Evolutionary conservation across 257 asterid genomes (phyloP).

Genomic region (Oldenlandia corymbosa): DNA sequence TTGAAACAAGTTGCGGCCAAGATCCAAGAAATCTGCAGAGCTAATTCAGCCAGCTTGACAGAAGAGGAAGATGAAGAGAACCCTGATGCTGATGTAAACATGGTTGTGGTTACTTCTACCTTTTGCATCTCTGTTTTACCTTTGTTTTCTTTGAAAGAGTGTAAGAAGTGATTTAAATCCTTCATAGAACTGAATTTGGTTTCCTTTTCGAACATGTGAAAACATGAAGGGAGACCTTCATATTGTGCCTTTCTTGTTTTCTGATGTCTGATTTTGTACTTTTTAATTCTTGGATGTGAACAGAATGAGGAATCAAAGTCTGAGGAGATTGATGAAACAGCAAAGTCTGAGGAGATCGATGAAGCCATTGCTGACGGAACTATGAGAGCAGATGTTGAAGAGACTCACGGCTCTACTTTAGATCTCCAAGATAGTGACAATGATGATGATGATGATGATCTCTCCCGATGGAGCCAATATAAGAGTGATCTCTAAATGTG

Average conservation of each 20-base stretch:
- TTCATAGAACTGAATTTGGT: too few species aligned
- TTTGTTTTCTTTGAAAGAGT: not conserved
- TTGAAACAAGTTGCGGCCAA: slow-evolving; percentile 42
- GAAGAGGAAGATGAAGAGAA: slow-evolving; percentile 37
- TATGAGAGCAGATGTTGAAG: slow-evolving; percentile 18
- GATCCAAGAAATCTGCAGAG: slow-evolving; percentile 31
- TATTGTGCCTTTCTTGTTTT: not conserved
- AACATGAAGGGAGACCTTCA: too few species aligned
- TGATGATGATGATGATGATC: too few species aligned
- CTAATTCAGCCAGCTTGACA: slow-evolving; percentile 33
- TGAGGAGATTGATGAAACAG: slow-evolving; percentile 34
- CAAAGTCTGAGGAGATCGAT: slow-evolving; percentile 27
- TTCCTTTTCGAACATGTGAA: too few species aligned
- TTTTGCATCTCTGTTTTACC: not conserved
- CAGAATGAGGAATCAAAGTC: too few species aligned
- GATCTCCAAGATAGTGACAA: slow-evolving; percentile 39
- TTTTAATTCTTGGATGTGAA: not conserved
- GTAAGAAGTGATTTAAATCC: too few species aligned
- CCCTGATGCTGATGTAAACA: slow-evolving; percentile 31
- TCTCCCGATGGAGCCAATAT: slow-evolving; percentile 39
- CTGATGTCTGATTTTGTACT: not conserved
- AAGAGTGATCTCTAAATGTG: slow-evolving; percentile 36
- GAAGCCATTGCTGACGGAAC: slow-evolving; percentile 24
- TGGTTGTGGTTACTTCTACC: slow-evolving; percentile 8
- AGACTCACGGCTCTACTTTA: slow-evolving; percentile 25